These are phyloP conservation scores for Rhododendron simsii DNA, from an alignment of 148 eudicot species.

Conservation along the genomic window DNA sequence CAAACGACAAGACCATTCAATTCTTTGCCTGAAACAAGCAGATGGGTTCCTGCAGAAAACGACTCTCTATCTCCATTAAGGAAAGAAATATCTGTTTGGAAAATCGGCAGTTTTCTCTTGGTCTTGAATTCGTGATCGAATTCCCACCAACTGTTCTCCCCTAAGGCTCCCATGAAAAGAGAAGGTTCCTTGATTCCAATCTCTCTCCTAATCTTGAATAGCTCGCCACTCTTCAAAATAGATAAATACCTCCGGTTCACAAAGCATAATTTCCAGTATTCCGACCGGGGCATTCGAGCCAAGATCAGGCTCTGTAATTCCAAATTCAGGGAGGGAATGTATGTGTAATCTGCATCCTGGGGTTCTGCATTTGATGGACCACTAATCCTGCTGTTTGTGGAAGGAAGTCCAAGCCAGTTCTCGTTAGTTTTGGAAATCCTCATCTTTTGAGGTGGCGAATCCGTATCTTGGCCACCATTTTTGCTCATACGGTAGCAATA, in stretches of 20 bases:
- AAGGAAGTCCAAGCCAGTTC: slow-evolving; percentile 9
- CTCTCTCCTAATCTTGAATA: slow-evolving; percentile 44
- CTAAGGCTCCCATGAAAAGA: slow-evolving; percentile 51
- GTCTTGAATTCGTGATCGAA: slow-evolving; percentile 45
- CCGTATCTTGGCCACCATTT: slow-evolving; percentile 7
- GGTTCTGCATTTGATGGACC: slow-evolving; percentile 22
- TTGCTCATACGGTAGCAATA: neutral
- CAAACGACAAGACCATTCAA: slow-evolving; percentile 44
- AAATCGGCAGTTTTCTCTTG: slow-evolving; percentile 23
- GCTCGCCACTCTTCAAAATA: slow-evolving; percentile 38
- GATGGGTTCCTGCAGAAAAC: slow-evolving; percentile 63
- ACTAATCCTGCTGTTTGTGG: slow-evolving; percentile 1
- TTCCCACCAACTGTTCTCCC: slow-evolving; percentile 43
- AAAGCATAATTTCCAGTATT: slow-evolving; percentile 30
- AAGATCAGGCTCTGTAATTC: slow-evolving; percentile 45
- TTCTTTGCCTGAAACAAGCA: slow-evolving; percentile 68
- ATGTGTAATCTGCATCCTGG: slow-evolving; percentile 49
- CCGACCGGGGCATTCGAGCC: slow-evolving; percentile 37
- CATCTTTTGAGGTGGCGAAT: slow-evolving; percentile 20
- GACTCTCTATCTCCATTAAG: slow-evolving; percentile 56
- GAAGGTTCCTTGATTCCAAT: slow-evolving; percentile 38
- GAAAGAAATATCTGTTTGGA: slow-evolving; percentile 43
- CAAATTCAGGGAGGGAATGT: slow-evolving; percentile 32
- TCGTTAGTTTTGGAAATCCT: slow-evolving; percentile 14
- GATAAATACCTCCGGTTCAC: slow-evolving; percentile 30